Conservation (phyloP, 305 asterid genomes). For the Ruellia speciosa region DNA sequence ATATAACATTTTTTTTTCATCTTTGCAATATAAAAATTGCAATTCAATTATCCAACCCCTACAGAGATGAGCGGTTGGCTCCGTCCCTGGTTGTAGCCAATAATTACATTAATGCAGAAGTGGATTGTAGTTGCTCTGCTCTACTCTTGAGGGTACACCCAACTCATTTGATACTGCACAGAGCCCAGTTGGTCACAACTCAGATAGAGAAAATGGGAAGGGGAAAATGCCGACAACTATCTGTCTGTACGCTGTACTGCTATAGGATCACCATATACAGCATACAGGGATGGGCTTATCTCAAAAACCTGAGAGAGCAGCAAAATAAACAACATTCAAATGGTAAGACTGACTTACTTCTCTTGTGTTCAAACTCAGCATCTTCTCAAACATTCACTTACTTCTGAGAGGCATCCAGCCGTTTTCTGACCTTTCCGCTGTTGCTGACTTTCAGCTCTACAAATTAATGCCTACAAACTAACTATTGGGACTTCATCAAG, state of each 20-base stretch:
- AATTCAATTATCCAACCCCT: no score
- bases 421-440: constrained; percentile 40
- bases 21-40: no score
- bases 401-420: constrained; percentile 61
- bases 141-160: constrained; percentile 34
- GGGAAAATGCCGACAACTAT: constrained; percentile 21
- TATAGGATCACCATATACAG: constrained; percentile 60
- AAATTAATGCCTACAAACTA: constrained; percentile 10
- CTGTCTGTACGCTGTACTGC: constrained; percentile 78
- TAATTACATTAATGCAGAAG: no score
- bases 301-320: constrained; percentile 61
- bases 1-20: no score
- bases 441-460: constrained; percentile 61
- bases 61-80: no score
- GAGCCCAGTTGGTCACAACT: background rate
- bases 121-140: no score
- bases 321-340: constrained; percentile 1
- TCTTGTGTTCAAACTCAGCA: background rate
- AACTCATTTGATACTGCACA: constrained; percentile 65
- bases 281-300: constrained; percentile 65
- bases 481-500: background rate
- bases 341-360: background rate
- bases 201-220: background rate
- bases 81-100: no score
- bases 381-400: constrained; percentile 28